Evolutionary conservation across 1,139 yeast genomes (phyloP).

Genomic region (Scheffersomyces cryptocercus): DNA sequence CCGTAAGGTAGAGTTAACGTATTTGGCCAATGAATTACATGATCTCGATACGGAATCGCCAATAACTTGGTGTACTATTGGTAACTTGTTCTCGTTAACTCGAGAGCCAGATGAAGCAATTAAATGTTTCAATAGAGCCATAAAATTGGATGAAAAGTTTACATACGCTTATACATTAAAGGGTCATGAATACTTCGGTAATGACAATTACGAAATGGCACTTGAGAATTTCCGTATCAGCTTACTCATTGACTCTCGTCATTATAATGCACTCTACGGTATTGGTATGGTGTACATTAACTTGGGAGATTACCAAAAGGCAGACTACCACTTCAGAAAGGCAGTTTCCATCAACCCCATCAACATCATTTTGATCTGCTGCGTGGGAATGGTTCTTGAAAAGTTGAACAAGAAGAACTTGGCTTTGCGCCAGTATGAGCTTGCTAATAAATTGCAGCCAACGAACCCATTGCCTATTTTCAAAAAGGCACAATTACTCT

Average conservation of each 20-base stretch:
- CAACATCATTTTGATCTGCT: slow-evolving; percentile 85
- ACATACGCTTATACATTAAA: slow-evolving; percentile 90
- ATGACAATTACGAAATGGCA: slow-evolving; percentile 90
- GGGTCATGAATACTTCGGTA: slow-evolving; percentile 89
- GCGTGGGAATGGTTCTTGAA: slow-evolving; percentile 93
- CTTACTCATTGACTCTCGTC: slow-evolving; percentile 73
- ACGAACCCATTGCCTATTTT: slow-evolving; percentile 83
- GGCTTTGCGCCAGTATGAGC: slow-evolving; percentile 80
- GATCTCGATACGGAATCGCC: slow-evolving; percentile 67
- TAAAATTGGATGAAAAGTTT: slow-evolving; percentile 66
- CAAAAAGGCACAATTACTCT: slow-evolving; percentile 82
- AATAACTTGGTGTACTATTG: slow-evolving; percentile 90
- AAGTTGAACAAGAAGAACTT: slow-evolving; percentile 65
- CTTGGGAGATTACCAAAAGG: slow-evolving; percentile 79
- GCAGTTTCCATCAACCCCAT: slow-evolving; percentile 90
- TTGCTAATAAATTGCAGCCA: slow-evolving; percentile 86
- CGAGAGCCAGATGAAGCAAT: slow-evolving; percentile 91
- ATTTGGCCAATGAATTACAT: slow-evolving; percentile 77
- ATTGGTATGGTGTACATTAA: slow-evolving; percentile 93
- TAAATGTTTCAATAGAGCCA: slow-evolving; percentile 81
- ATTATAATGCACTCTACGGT: slow-evolving; percentile 94
- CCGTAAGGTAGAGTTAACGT: slow-evolving; percentile 77
- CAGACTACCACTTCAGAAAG: slow-evolving; percentile 83
- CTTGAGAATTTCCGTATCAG: slow-evolving; percentile 81
- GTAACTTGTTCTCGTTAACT: slow-evolving; percentile 81